Base-by-base conservation (phyloP, 2,329 filamentous ascomycete genomes). In the Ophiocordyceps sinensis region DNA sequence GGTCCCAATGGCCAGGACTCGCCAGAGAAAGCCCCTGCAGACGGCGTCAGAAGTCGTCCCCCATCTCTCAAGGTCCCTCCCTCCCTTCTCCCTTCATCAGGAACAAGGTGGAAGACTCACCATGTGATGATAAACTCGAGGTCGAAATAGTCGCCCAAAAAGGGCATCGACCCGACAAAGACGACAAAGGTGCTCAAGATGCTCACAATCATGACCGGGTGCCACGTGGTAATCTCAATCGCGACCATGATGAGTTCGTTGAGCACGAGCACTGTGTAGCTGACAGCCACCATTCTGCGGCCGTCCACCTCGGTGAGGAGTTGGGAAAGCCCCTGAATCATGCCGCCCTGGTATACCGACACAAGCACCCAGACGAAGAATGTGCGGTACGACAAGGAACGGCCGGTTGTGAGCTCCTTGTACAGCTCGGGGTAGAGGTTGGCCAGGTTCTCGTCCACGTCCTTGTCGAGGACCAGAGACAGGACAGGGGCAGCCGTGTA, bases 231-330 rank as follows among this genome's bases (percentile, higher is more conserved):
- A 51, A 98, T 85, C 57, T 94, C 85, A 44, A 94, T 85, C 4
- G 88, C 89, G 3, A 96, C 91, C 93, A 98, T 98, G 51, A 93
- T 75, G 44, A 98, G 73, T 59, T 98, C 91, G 59, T 96, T 98
- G 46, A 96, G 67, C 5, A 98, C 79, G 3, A 98, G 75, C 1
- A 87, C 86, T 0, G 89, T 93, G 57, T 94, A 98, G 43, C 81
- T 87, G 37, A 98, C 85, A 21, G 84, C 78, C 41, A 96, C 85
- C 80, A 98, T 94, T 44, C 67, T 70, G 12, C 72, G 68, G 1
- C 78, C 73, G 48, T 85, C 78, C 3, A 85, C 79, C 46, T 85
- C 81, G 3, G 91, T 83, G 19, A 98, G 73, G 14, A 98, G 69
- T 59, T 98, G 88, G 1, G 83, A 81, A 12, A 95, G 73, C n/a